Conservation (phyloP, 257 asterid species). For the Thymus mandschuricus region DNA sequence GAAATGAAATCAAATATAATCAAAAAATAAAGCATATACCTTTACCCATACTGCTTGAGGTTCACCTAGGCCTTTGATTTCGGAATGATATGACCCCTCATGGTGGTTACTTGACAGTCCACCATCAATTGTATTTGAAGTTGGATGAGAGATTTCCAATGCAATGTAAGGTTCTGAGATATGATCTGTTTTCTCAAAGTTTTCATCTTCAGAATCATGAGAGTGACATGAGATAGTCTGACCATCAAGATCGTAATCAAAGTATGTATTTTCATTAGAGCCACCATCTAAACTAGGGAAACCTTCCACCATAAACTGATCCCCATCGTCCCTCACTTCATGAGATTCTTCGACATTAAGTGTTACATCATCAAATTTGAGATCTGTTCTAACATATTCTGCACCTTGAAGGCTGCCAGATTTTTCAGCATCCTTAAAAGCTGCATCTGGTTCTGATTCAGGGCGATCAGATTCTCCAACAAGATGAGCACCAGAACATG, state of each 20-base stretch:
- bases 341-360: slow-evolving; percentile 41
- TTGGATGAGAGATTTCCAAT: slow-evolving; percentile 38
- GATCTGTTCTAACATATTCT: slow-evolving; percentile 51
- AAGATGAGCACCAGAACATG: slow-evolving; percentile 53
- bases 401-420: slow-evolving; percentile 45
- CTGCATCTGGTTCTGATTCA: slow-evolving; percentile 50
- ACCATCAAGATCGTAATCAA: slow-evolving; percentile 57
- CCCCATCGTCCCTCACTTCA: slow-evolving; percentile 49
- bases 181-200: slow-evolving; percentile 54
- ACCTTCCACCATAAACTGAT: slow-evolving; percentile 51
- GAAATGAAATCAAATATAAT: not conserved
- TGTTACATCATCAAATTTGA: slow-evolving; percentile 45
- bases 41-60: slow-evolving; percentile 96
- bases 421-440: slow-evolving; percentile 53
- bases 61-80: slow-evolving; percentile 58
- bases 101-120: slow-evolving; percentile 43
- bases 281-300: slow-evolving; percentile 51
- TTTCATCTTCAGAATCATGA: slow-evolving; percentile 64
- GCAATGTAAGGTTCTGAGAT: slow-evolving; percentile 43
- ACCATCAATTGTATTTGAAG: slow-evolving; percentile 46
- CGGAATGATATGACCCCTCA: slow-evolving; percentile 50
- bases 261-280: slow-evolving; percentile 49
- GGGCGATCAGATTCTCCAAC: slow-evolving; percentile 61
- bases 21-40: slow-evolving; percentile 45
- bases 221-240: slow-evolving; percentile 57